Conservation (phyloP, 257 asterid species). For the Solanum acaule region DNA sequence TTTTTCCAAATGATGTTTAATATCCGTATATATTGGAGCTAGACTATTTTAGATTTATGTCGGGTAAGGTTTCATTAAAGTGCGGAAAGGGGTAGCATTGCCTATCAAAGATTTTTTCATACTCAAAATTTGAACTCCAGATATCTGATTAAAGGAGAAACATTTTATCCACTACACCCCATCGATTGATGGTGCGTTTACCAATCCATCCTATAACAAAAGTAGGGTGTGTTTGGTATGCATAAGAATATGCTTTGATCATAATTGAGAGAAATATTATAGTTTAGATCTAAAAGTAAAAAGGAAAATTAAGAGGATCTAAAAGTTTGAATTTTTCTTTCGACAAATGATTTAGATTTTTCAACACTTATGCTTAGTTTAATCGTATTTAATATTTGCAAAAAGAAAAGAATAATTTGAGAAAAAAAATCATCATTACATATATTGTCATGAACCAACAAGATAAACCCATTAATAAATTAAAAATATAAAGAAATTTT, state of each 20-base stretch:
- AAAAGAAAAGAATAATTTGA: not conserved
- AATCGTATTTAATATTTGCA: not conserved
- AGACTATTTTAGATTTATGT: not conserved
- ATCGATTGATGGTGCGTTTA: too few relatives aligned
- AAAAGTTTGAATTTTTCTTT: not conserved
- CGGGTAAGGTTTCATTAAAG: not conserved
- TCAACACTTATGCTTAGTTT: not conserved
- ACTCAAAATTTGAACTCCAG: rapidly evolving
- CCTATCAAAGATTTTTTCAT: too few relatives aligned
- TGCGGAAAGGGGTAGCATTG: not conserved
- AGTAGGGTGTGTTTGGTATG: not conserved
- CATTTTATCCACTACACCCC: not conserved
- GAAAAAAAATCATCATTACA: not conserved
- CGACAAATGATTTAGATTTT: not conserved
- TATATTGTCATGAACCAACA: not conserved
- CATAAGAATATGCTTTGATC: not conserved
- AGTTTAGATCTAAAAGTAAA: not conserved
- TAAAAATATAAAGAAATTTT: not conserved
- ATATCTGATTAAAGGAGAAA: too few relatives aligned
- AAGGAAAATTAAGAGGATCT: not conserved
- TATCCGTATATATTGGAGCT: too few relatives aligned
- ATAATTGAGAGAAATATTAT: not conserved
- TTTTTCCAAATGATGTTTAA: not conserved
- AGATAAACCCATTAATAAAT: not conserved
- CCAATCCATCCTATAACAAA: not conserved